A percentile compares a stretch with the other conserved stretches of the same genome.
Conservation (phyloP, 345 rosid genomes). For the Salix brachista region DNA sequence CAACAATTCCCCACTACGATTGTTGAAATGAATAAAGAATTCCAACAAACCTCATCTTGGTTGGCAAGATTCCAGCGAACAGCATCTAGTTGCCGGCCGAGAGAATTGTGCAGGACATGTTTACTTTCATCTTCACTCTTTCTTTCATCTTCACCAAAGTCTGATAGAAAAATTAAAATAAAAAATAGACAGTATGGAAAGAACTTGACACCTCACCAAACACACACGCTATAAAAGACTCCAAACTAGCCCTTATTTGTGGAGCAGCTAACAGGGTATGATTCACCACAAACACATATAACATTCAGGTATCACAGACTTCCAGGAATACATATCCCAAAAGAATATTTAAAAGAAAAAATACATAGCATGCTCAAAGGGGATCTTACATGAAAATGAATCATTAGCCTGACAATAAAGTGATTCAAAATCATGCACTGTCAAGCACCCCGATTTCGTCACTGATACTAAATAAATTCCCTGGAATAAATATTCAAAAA, state of each 20-base stretch:
- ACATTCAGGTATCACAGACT: not conserved
- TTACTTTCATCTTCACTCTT: conserved; percentile 53
- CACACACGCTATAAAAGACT: not conserved
- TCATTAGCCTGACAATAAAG: conserved; percentile 54
- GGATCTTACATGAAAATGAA: conserved; percentile 36
- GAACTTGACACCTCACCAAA: not conserved
- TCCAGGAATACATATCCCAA: not conserved
- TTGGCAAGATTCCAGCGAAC: conserved; percentile 80
- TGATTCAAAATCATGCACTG: conserved; percentile 81
- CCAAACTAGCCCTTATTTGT: too few relatives aligned
- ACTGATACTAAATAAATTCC: conserved; percentile 81
- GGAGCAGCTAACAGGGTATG: not conserved
- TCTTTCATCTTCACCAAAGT: conserved; percentile 48
- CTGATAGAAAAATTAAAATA: conserved; percentile 22
- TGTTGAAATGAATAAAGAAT: conserved; percentile 13
- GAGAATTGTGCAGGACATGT: conserved; percentile 63
- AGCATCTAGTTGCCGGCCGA: conserved; percentile 48
- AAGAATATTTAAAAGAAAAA: not conserved
- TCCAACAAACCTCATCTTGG: conserved; percentile 73
- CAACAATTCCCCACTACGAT: not conserved
- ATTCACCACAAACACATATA: not conserved
- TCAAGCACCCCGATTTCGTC: conserved; percentile 76
- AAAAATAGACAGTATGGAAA: not conserved
- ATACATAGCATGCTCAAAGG: not conserved
- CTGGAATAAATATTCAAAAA: conserved; percentile 33